Conservation (phyloP, 148 eudicot genomes). For the Gaultheria prostrata region DNA sequence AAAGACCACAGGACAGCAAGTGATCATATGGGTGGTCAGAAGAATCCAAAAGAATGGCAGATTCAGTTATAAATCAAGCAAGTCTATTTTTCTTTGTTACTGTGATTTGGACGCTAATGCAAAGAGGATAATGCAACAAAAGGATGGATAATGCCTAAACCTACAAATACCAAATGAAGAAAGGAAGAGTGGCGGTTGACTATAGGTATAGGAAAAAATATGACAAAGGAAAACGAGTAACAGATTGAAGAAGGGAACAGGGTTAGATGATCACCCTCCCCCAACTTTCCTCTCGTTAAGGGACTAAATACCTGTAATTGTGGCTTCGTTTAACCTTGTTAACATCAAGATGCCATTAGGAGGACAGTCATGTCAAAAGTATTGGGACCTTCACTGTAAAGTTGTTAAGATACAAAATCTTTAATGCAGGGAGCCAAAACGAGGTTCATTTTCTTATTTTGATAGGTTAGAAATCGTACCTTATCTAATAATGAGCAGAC, state of each 20-base stretch:
- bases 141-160: neutral
- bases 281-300: neutral
- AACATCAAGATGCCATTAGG: neutral
- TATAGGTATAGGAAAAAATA: neutral
- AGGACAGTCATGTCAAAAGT: neutral
- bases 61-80: neutral
- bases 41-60: neutral
- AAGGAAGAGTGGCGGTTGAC: neutral
- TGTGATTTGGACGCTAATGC: neutral
- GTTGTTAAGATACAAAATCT: neutral
- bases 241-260: neutral
- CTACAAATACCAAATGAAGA: neutral
- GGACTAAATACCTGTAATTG: neutral
- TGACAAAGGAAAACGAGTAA: neutral
- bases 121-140: neutral
- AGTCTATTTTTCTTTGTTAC: neutral
- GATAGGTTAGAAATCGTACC: neutral
- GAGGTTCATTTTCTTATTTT: neutral
- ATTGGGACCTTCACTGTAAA: neutral
- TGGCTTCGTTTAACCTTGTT: neutral
- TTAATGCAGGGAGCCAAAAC: neutral
- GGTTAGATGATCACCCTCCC: neutral
- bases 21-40: neutral
- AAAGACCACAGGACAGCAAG: neutral
- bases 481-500: no score